Percentiles rank a stretch among this genome's conserved stretches.
Conservation (phyloP, 73 alveolate genomes). For the Breviolum minutum region DNA sequence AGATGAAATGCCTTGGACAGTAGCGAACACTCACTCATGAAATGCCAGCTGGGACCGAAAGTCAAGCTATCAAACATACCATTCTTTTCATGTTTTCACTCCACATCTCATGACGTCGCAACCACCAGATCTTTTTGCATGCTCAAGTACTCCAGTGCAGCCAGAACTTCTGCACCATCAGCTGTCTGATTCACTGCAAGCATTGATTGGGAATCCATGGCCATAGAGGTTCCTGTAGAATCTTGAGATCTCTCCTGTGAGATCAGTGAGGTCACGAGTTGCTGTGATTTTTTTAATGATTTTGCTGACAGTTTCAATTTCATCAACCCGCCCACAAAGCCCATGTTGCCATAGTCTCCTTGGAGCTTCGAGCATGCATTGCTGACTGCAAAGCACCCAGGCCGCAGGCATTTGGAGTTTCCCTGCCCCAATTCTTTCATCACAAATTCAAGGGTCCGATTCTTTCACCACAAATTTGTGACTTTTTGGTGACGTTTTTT, state of each 20-base stretch:
- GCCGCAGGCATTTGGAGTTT: conserved; percentile 71
- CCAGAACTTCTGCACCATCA: conserved; percentile 45
- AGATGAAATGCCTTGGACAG: conserved; percentile 53
- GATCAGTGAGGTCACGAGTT: too few relatives aligned
- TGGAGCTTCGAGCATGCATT: conserved; percentile 92
- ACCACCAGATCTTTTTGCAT: too few relatives aligned
- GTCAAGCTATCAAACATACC: too few relatives aligned
- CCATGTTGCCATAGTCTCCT: conserved; percentile 1
- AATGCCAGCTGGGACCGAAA: too few relatives aligned
- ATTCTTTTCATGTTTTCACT: too few relatives aligned
- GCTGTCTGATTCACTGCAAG: conserved; percentile 16
- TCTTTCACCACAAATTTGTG: neutral
- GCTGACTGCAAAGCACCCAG: conserved; percentile 83
- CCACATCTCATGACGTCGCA: too few relatives aligned
- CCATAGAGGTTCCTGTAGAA: neutral
- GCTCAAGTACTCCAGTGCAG: conserved; percentile 38
- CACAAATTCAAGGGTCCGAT: neutral
- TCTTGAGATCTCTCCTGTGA: conserved; percentile 31
- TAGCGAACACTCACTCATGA: neutral
- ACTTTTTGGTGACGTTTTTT: neutral
- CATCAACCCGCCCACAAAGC: neutral
- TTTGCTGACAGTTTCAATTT: too few relatives aligned
- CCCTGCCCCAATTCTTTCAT: neutral
- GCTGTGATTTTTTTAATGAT: too few relatives aligned
- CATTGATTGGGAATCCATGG: conserved; percentile 17